These are phyloP conservation scores for Pythium angustatum DNA, from an alignment of 352 stramenopile species.

Conservation along the genomic window DNA sequence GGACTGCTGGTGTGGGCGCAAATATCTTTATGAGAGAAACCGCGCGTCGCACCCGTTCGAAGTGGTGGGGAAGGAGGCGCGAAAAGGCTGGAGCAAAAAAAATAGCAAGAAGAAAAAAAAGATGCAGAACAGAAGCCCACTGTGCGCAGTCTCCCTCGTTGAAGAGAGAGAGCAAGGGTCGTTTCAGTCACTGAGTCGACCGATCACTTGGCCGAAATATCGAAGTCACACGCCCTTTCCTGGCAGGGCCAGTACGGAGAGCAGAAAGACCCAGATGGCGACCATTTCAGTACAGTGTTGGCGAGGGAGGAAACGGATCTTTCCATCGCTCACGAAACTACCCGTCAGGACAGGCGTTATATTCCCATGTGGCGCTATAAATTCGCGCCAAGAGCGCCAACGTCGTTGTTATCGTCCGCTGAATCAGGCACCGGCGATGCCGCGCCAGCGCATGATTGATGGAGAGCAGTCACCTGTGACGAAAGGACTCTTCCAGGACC, in stretches of 20 bases:
- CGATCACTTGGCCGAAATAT: constrained; percentile 17
- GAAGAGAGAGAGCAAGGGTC: constrained; percentile 13
- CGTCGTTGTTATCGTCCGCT: too few relatives aligned
- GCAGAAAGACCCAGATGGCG: constrained; percentile 23
- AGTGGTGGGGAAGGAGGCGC: constrained; percentile 13
- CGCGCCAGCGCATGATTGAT: background rate
- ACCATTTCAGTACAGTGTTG: constrained; percentile 6
- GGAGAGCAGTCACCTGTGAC: background rate
- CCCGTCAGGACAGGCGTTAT: constrained; percentile 9
- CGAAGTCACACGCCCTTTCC: constrained; percentile 5
- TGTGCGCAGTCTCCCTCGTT: constrained; percentile 23
- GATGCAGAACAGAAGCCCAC: constrained; percentile 4
- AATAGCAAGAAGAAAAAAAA: constrained; percentile 13
- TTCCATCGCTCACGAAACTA: constrained; percentile 14
- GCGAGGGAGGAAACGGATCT: constrained; percentile 21
- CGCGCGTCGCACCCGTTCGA: constrained; percentile 14
- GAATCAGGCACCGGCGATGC: background rate
- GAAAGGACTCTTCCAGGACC: background rate
- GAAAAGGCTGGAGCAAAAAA: constrained; percentile 26
- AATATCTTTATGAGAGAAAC: constrained; percentile 28
- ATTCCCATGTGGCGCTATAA: constrained; percentile 7
- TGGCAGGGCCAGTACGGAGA: constrained; percentile 6
- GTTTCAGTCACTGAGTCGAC: constrained; percentile 24
- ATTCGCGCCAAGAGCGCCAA: constrained; percentile 1
- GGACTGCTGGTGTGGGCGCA: constrained; percentile 7